Conservation (phyloP, 2,329 filamentous ascomycete genomes). For the Trichophyton rubrum region DNA sequence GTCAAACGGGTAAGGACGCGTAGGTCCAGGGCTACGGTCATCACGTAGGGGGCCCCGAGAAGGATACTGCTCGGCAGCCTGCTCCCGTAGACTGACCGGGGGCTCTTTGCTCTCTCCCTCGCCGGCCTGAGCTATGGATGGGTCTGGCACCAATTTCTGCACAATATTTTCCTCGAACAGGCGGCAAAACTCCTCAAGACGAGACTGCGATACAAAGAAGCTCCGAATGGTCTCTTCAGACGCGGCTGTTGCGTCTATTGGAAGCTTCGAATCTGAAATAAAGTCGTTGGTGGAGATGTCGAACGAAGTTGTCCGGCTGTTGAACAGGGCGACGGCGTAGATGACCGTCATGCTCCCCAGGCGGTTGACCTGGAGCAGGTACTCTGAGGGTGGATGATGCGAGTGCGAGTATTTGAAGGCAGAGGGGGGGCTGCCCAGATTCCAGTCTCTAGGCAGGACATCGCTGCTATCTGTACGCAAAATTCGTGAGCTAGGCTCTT, state of each 20-base stretch:
- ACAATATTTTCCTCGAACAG: slow-evolving; percentile 68
- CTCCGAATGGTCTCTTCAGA: slow-evolving; percentile 32
- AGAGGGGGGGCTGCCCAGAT: slow-evolving; percentile 52
- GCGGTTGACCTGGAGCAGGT: slow-evolving; percentile 67
- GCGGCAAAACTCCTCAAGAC: slow-evolving; percentile 56
- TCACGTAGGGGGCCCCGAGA: slow-evolving; percentile 40
- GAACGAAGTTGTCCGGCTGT: slow-evolving; percentile 68
- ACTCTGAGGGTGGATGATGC: slow-evolving; percentile 79
- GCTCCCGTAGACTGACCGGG: not conserved
- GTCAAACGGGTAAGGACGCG: slow-evolving; percentile 54
- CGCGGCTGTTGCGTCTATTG: slow-evolving; percentile 32
- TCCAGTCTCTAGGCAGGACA: slow-evolving; percentile 66
- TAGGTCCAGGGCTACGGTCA: slow-evolving; percentile 45
- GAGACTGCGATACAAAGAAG: slow-evolving; percentile 60
- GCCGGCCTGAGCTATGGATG: slow-evolving; percentile 11
- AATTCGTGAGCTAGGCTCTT: too few relatives aligned
- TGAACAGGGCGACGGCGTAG: slow-evolving; percentile 62
- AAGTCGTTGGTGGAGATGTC: slow-evolving; percentile 66
- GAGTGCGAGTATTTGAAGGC: slow-evolving; percentile 78
- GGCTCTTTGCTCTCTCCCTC: slow-evolving; percentile 5
- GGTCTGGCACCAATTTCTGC: slow-evolving; percentile 61
- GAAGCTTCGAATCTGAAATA: slow-evolving; percentile 50
- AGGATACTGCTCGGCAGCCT: slow-evolving; percentile 32
- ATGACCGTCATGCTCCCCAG: slow-evolving; percentile 76
- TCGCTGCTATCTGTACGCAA: slow-evolving; percentile 9